A percentile compares a stretch with the other conserved stretches of the same genome.
Evolutionary conservation across 345 rosid species (phyloP).

Genomic region (Odontarrhena argentea): DNA sequence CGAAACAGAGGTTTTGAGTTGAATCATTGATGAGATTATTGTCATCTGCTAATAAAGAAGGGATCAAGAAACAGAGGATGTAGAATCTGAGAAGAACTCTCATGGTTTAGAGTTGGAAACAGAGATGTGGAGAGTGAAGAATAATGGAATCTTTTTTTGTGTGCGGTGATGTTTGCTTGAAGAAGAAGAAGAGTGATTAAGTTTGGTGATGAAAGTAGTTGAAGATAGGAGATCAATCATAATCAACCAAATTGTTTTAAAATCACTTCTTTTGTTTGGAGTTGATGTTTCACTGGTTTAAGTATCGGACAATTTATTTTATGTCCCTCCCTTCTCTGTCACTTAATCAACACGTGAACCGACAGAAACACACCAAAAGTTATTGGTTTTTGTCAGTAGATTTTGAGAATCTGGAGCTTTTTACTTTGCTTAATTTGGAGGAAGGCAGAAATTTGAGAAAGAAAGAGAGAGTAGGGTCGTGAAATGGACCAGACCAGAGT

Average conservation of each 20-base stretch:
- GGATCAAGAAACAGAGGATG: conserved; percentile 39
- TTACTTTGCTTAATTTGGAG: conserved; percentile 32
- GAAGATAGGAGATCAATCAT: conserved; percentile 57
- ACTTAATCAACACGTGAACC: conserved; percentile 37
- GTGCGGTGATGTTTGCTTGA: conserved; percentile 54
- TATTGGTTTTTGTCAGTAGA: conserved; percentile 16
- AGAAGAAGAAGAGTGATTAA: conserved; percentile 36
- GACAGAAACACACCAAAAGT: conserved; percentile 29
- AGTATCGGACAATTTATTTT: conserved; percentile 41
- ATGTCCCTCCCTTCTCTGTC: conserved; percentile 23
- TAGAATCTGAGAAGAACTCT: conserved; percentile 39
- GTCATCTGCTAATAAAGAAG: conserved; percentile 35
- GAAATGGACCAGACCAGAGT: conserved; percentile 38
- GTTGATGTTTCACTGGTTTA: conserved; percentile 39
- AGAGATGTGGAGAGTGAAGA: conserved; percentile 23
- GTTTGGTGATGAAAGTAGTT: conserved; percentile 51
- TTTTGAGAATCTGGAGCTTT: conserved; percentile 24
- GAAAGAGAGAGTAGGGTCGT: conserved; percentile 17
- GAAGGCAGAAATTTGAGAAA: conserved; percentile 12
- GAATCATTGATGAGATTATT: background rate
- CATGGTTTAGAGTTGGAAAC: conserved; percentile 22
- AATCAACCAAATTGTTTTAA: conserved; percentile 32
- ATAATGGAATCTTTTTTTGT: conserved; percentile 49
- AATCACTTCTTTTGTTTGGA: background rate
- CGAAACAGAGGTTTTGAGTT: conserved; percentile 53